A percentile compares a stretch with the other conserved stretches of the same genome.
phyloP scores from a whole-genome alignment of 2,329 filamentous ascomycete species.

The Cladophialophora yegresii region DNA sequence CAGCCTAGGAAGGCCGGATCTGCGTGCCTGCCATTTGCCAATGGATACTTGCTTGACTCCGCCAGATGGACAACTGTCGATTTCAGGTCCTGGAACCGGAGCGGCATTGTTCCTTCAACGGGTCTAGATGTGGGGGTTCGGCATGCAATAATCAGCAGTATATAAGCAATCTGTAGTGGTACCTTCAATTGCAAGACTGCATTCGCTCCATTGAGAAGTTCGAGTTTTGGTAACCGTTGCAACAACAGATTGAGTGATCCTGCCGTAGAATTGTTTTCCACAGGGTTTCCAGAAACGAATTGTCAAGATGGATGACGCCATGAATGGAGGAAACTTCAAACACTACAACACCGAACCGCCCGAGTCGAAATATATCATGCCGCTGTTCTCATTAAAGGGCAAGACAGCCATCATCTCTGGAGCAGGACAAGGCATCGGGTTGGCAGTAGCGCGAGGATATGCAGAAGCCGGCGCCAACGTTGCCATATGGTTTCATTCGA shows the following conservation, averaged over 20 bases:
- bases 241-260: background rate
- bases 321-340: constrained; percentile 54
- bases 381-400: constrained; percentile 69
- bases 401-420: constrained; percentile 71
- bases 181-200: background rate
- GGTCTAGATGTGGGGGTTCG: constrained; percentile 10
- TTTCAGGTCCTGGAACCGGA: background rate
- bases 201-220: background rate
- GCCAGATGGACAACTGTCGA: background rate
- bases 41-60: background rate
- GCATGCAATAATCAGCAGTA: background rate
- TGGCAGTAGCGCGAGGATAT: constrained; percentile 63
- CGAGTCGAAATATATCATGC: constrained; percentile 56
- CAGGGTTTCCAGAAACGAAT: no score
- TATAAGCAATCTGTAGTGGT: constrained; percentile 2
- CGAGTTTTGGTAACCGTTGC: background rate
- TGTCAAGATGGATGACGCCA: constrained; percentile 42
- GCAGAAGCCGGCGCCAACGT: constrained; percentile 73
- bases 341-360: constrained; percentile 59
- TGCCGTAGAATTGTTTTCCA: background rate
- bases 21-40: background rate
- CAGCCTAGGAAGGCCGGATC: background rate
- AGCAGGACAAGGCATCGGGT: constrained; percentile 68
- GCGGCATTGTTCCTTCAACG: constrained; percentile 12
- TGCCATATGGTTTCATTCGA: constrained; percentile 71